These are phyloP conservation scores for Debaryomyces maramus DNA, from an alignment of 805 yeast species.

Conservation along the genomic window DNA sequence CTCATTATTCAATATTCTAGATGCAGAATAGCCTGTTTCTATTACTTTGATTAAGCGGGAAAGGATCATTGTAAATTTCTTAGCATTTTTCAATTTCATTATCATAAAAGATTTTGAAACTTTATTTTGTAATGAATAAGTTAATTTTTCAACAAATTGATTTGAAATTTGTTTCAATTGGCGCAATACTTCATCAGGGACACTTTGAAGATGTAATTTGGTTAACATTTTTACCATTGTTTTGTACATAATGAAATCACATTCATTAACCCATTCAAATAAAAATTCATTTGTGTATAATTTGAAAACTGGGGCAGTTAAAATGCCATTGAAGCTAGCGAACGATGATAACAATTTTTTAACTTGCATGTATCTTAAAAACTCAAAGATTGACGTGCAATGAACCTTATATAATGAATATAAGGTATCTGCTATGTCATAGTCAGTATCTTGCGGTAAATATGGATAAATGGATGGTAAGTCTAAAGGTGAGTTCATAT, in stretches of 20 bases:
- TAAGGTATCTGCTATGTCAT: constrained; percentile 61
- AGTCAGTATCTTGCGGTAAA: constrained; percentile 47
- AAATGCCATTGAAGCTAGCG: constrained; percentile 49
- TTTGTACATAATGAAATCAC: constrained; percentile 65
- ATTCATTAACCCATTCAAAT: constrained; percentile 62
- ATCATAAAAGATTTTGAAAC: constrained; percentile 52
- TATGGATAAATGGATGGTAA: constrained; percentile 44
- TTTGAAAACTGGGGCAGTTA: constrained; percentile 63
- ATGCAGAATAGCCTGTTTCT: constrained; percentile 53
- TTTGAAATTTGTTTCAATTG: constrained; percentile 56
- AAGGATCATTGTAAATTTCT: constrained; percentile 51
- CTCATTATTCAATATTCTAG: constrained; percentile 43
- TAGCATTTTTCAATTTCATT: constrained; percentile 56
- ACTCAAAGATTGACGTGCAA: constrained; percentile 63
- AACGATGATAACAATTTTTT: constrained; percentile 58
- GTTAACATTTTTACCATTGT: constrained; percentile 57
- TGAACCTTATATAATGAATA: constrained; percentile 62
- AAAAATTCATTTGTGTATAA: constrained; percentile 51
- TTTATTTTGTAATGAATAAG: constrained; percentile 34
- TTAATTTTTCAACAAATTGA: constrained; percentile 47
- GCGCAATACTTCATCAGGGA: constrained; percentile 55
- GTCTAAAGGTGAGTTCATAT: constrained; percentile 17
- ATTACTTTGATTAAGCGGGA: constrained; percentile 55
- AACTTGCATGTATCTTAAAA: constrained; percentile 65
- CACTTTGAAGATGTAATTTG: constrained; percentile 56